These are phyloP conservation scores for Teratosphaeria viscida DNA, from an alignment of 2,329 filamentous ascomycete species.

Conservation along the genomic window DNA sequence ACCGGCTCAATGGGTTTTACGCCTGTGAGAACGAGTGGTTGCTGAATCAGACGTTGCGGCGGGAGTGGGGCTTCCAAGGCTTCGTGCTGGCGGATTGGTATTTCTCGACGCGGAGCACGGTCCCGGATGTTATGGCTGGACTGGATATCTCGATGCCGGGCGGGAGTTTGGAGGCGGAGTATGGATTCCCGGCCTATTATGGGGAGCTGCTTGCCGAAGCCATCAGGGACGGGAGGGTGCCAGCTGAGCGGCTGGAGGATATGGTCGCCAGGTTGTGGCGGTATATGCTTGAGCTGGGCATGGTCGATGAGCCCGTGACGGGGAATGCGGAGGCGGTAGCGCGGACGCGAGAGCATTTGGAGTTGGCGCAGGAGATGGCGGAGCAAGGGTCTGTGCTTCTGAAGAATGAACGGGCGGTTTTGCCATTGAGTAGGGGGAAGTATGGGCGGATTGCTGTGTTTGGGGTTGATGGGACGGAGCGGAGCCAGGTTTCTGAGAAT, in stretches of 20 bases:
- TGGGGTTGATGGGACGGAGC: background rate
- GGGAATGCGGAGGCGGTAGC: background rate
- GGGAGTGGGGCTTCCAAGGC: constrained; percentile 55
- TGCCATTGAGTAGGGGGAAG: background rate
- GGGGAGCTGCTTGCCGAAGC: background rate
- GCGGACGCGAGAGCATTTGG: background rate
- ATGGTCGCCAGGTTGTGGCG: background rate
- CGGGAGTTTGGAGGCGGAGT: background rate
- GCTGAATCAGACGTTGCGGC: constrained; percentile 57
- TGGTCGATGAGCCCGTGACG: background rate
- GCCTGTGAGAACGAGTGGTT: constrained; percentile 55
- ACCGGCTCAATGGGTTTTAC: constrained; percentile 63
- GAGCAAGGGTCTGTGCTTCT: background rate
- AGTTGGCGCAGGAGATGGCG: background rate
- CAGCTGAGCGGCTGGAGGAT: background rate
- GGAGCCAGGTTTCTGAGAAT: background rate
- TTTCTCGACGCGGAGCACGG: constrained; percentile 60
- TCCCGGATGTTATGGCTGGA: constrained; percentile 57
- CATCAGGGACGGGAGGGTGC: background rate
- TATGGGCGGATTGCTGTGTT: background rate
- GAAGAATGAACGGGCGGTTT: background rate
- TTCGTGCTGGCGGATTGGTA: constrained; percentile 60
- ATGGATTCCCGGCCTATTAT: background rate
- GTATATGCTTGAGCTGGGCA: background rate
- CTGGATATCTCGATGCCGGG: constrained; percentile 82